A percentile compares a stretch with the other conserved stretches of the same genome.
Evolutionary conservation across 23 red algal species (phyloP).

Genomic region (Cyanidium caldarium): DNA sequence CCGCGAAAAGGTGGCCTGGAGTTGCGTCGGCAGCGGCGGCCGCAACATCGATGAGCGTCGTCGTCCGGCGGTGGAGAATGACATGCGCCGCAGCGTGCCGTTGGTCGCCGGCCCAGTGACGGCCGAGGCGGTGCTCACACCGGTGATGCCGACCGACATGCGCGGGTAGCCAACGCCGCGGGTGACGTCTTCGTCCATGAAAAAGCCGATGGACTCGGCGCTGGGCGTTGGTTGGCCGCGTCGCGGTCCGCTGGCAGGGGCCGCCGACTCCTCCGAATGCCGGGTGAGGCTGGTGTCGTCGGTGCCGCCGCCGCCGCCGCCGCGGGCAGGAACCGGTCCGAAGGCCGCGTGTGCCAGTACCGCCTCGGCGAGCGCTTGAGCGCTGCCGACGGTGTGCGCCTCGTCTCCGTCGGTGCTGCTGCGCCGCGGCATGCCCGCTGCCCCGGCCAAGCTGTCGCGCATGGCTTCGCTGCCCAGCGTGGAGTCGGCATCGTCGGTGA

Average conservation of each 20-base stretch:
- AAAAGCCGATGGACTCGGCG: background rate
- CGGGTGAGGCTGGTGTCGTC: background rate
- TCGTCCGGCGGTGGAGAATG: too few relatives aligned
- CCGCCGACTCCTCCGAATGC: background rate
- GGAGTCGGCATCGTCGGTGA: background rate
- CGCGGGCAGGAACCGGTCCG: background rate
- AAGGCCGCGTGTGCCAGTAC: background rate
- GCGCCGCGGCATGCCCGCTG: too few relatives aligned
- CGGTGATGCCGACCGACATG: background rate
- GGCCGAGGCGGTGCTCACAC: background rate
- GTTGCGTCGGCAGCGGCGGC: too few relatives aligned
- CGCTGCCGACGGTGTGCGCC: background rate
- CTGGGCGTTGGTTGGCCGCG: background rate
- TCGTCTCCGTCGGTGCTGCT: background rate
- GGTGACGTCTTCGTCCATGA: slow-evolving; percentile 5
- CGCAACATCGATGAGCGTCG: too few relatives aligned
- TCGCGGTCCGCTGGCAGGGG: too few relatives aligned
- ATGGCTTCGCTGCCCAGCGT: too few relatives aligned
- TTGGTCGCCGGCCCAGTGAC: background rate
- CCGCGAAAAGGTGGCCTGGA: too few relatives aligned
- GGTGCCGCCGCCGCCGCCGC: background rate
- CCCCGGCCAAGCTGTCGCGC: too few relatives aligned
- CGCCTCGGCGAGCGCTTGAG: background rate
- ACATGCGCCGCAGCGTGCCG: background rate
- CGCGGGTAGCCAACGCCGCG: background rate